These are phyloP conservation scores for Jacaranda mimosifolia DNA, from an alignment of 257 asterid genomes.

Conservation along the genomic window DNA sequence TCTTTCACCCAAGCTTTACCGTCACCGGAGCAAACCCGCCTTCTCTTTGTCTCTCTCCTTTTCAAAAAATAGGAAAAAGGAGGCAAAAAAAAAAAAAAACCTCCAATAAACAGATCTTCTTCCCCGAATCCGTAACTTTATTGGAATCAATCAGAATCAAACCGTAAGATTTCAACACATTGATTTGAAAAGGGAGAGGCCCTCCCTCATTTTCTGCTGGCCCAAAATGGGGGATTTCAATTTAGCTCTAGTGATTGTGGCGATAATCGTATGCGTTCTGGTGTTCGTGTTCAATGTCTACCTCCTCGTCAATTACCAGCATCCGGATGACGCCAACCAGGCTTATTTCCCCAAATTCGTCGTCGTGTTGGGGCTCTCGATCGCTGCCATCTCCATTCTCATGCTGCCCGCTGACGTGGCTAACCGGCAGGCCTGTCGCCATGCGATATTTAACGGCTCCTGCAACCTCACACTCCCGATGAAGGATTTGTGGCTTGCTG, in stretches of 20 bases:
- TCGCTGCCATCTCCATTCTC: slow-evolving; percentile 88
- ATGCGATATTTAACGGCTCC: slow-evolving; percentile 89
- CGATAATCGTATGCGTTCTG: slow-evolving; percentile 73
- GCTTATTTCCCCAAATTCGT: slow-evolving; percentile 91
- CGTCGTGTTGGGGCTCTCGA: slow-evolving; percentile 89
- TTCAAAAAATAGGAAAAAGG: neutral
- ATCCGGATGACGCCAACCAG: slow-evolving; percentile 88
- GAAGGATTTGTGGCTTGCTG: slow-evolving; percentile 87
- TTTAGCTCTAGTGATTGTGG: slow-evolving; percentile 79
- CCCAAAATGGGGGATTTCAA: slow-evolving; percentile 91
- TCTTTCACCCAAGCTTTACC: slow-evolving; percentile 32
- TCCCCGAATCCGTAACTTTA: slow-evolving; percentile 27
- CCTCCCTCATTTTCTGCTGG: slow-evolving; percentile 40
- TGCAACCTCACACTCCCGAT: slow-evolving; percentile 88
- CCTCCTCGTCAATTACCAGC: slow-evolving; percentile 86
- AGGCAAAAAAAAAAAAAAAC: neutral
- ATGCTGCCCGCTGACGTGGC: slow-evolving; percentile 97
- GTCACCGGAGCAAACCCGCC: slow-evolving; percentile 44
- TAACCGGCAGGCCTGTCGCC: slow-evolving; percentile 87
- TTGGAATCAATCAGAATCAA: slow-evolving; percentile 14
- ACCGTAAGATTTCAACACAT: slow-evolving; percentile 29
- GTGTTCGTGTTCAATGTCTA: slow-evolving; percentile 79
- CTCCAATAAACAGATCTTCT: slow-evolving; percentile 28
- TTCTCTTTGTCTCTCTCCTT: slow-evolving; percentile 27
- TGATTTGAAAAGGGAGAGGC: slow-evolving; percentile 50